phyloP scores from a whole-genome alignment of 164 flowering plant species.

The Stephania yunnanensis region DNA sequence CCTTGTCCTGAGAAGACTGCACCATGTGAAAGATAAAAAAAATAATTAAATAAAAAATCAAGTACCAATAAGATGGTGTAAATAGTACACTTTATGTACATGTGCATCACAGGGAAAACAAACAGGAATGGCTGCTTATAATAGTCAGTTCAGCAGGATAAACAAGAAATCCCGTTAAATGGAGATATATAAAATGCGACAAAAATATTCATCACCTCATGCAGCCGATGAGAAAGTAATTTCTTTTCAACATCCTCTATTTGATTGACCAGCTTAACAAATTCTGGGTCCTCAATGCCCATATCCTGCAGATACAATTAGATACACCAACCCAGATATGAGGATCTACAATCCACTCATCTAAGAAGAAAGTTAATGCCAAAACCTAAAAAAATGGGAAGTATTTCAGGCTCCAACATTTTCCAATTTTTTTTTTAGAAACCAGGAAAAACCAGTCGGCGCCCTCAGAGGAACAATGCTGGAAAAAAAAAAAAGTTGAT shows the following conservation, averaged over 20 bases:
- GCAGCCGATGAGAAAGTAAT: slow-evolving; percentile 67
- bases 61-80: neutral
- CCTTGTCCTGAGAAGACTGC: slow-evolving; percentile 64
- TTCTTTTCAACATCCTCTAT: slow-evolving; percentile 82
- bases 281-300: slow-evolving; percentile 85
- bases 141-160: neutral
- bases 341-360: neutral
- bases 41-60: neutral
- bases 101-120: neutral
- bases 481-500: neutral
- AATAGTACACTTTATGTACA: neutral
- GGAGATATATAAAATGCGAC: neutral
- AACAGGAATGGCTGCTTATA: neutral
- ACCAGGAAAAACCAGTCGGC: neutral
- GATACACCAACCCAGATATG: neutral
- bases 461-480: neutral
- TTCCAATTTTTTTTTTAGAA: neutral
- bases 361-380: neutral
- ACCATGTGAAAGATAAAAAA: slow-evolving; percentile 2
- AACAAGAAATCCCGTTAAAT: neutral
- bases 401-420: neutral
- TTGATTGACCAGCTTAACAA: slow-evolving; percentile 70
- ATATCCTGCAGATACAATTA: slow-evolving; percentile 57
- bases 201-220: slow-evolving; percentile 53
- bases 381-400: neutral